These are phyloP conservation scores for Coniosporium uncinatum DNA, from an alignment of 2,329 filamentous ascomycete species.

Conservation along the genomic window DNA sequence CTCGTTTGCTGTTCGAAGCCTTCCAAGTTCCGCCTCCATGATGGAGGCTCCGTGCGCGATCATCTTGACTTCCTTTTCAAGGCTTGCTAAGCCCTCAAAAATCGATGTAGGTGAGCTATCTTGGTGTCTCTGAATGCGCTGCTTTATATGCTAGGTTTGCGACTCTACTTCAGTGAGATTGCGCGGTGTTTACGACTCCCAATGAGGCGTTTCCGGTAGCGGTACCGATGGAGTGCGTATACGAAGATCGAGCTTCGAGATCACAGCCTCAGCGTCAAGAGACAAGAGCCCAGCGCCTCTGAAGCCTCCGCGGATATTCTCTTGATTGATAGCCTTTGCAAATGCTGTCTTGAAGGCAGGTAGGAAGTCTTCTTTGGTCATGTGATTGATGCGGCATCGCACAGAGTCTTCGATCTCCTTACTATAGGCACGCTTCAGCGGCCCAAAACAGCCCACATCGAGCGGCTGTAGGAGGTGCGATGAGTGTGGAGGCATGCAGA, in stretches of 20 bases:
- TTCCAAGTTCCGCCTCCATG: not conserved
- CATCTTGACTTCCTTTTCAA: constrained; percentile 5
- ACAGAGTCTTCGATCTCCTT: constrained; percentile 19
- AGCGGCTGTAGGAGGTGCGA: constrained; percentile 32
- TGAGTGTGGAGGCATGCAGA: constrained; percentile 26
- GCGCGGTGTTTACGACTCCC: constrained; percentile 11
- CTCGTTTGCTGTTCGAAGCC: not conserved
- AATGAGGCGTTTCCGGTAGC: constrained; percentile 4
- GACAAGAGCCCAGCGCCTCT: constrained; percentile 22
- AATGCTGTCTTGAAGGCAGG: constrained; percentile 18
- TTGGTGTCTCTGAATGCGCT: constrained; percentile 7
- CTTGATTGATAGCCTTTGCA: constrained; percentile 15
- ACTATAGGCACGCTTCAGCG: constrained; percentile 25
- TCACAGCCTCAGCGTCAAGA: constrained; percentile 19
- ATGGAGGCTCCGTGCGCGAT: not conserved
- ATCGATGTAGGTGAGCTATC: constrained; percentile 4
- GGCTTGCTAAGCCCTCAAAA: constrained; percentile 7
- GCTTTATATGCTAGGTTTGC: constrained; percentile 5
- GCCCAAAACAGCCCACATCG: constrained; percentile 28
- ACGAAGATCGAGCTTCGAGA: constrained; percentile 18
- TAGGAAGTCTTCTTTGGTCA: constrained; percentile 20
- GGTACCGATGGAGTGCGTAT: constrained; percentile 7
- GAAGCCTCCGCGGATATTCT: constrained; percentile 21
- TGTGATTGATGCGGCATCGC: constrained; percentile 18
- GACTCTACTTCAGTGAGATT: constrained; percentile 7